Base-by-base conservation (phyloP, 2,329 filamentous ascomycete species). In the Colletotrichum plurivorum region DNA sequence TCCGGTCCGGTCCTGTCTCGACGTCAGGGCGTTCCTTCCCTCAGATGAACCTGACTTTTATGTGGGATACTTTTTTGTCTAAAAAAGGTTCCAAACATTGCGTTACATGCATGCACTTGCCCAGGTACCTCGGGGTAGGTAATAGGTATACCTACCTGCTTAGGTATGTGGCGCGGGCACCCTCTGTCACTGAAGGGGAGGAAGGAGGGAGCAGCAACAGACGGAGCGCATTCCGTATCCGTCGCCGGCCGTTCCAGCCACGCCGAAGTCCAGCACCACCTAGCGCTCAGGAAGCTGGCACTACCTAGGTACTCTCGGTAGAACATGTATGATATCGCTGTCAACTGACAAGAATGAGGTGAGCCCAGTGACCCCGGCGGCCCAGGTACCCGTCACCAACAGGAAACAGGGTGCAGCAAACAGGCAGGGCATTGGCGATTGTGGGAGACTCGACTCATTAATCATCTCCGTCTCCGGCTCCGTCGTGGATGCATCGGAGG, bases 141-240 rank as follows among this genome's bases (percentile, higher is more conserved):
- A 36, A 10, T 36, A 36, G 8, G 8, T 31, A 31, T 36, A 36
- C 22, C 22, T 41, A 43, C 41, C 41, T 43, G n/a, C 41, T 1
- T 43, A 43, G 41, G 22, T 5, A 25, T 25, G 22, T 25, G 22
- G 22, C 22, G 22, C 22, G 22, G 22, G 22, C 22, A 5, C 22
- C 22, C 22, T n/a, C 41, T 43, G 13, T n/a, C 41, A 43, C 16
- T 15, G 41, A 16, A 43, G 16, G 5, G 25, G 10, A 31, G 5
- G n/a, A 27, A 5, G 22, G 4, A 25, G 3, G 12, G 36, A 43
- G 25, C 51, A 48, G 16, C 41, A 22, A 27, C 41, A 43, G 62
- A 66, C 66, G 62, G 66, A 69, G 51, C 36, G 62, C 36, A 66
- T 66, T 66, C 62, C 66, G 66, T 56, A 66, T 66, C 51, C 15